phyloP scores from a whole-genome alignment of 2,329 filamentous ascomycete species.

The Ophiocordyceps australis region DNA sequence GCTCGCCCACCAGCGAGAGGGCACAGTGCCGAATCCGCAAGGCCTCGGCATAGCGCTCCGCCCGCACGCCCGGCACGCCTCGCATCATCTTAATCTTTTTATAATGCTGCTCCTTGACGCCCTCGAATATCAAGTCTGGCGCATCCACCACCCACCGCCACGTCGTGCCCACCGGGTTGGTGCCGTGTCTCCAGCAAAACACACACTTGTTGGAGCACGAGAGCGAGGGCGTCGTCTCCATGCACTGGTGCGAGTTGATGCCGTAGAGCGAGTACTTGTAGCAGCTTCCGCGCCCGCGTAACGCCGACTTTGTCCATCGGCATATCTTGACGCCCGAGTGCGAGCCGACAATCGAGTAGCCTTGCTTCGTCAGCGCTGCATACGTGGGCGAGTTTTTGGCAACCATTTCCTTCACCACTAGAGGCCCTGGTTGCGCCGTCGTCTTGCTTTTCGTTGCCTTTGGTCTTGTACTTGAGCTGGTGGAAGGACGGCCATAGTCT shows the following conservation, averaged over 20 bases:
- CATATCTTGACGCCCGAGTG: slow-evolving; percentile 97
- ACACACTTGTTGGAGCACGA: slow-evolving; percentile 98
- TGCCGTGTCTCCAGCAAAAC: slow-evolving; percentile 97
- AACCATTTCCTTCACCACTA: slow-evolving; percentile 74
- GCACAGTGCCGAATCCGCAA: slow-evolving; percentile 91
- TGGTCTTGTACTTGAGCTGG: no score
- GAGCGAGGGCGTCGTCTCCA: slow-evolving; percentile 92
- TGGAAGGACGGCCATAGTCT: slow-evolving; percentile 46
- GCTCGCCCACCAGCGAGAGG: slow-evolving; percentile 80
- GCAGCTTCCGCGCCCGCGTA: slow-evolving; percentile 83
- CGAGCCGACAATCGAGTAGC: slow-evolving; percentile 85
- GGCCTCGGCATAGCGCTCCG: slow-evolving; percentile 81
- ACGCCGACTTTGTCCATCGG: slow-evolving; percentile 93
- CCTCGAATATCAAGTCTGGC: slow-evolving; percentile 74
- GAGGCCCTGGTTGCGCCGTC: slow-evolving; percentile 17
- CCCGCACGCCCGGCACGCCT: slow-evolving; percentile 79
- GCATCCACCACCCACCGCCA: slow-evolving; percentile 95
- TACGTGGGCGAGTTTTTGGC: slow-evolving; percentile 81
- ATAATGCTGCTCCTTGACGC: slow-evolving; percentile 84
- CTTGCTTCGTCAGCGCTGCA: slow-evolving; percentile 80
- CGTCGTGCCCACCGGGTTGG: slow-evolving; percentile 88
- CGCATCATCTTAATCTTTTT: slow-evolving; percentile 96
- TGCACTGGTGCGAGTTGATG: slow-evolving; percentile 90
- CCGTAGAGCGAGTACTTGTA: slow-evolving; percentile 98
- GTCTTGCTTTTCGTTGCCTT: slow-evolving; percentile 29